Base-by-base conservation (phyloP, 176 grass and related monocot genomes). In the Cenchrus fungigraminus region DNA sequence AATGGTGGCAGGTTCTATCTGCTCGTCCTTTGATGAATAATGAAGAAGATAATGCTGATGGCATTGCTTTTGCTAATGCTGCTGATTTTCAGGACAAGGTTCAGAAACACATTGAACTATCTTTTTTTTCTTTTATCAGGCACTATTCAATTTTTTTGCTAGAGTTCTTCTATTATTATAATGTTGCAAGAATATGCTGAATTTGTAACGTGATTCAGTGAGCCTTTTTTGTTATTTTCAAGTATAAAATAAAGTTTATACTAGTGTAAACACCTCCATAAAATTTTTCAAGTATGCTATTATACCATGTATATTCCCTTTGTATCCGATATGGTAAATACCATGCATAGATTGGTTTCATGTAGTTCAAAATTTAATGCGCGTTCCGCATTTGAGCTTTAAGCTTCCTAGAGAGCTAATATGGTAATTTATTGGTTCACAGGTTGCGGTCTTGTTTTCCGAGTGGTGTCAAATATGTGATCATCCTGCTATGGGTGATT, bases 401-500 rank as follows among this genome's bases (percentile, higher is more conserved):
- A 7, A 58, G 63, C 43, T 71, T 37, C 34, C 53, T 77, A 64
- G 55, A 70, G 76, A 77, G 56, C 47, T 90, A 83, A 86, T 60
- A 22, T 12, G 9, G 16, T 82, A 77, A 65, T 90, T 90, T 65
- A 46, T 83, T 79, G 58, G 40, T 75, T 50, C 29, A 73, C 88
- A 98, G 96, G 92, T 93, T 72, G 85, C 89, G 45, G 62, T 90
- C 56, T 85, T 92, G 75, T 98, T 90, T 85, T 68, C 93, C 79
- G 96, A 98, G 7, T 98, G 96, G 96, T 98, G 91, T 60, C 91
- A 93, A 68, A 90, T 95, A 73, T 95, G 89, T 79, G 96, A 98
- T 76, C 96, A 83, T 84, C 96, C 93, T 64, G 79, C 72, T 71
- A 79, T 81, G 80, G 89, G 91, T 90, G 93, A 98, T 92, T 81